Conservation (phyloP, 2,329 filamentous ascomycete genomes). For the Colletotrichum godetiae region DNA sequence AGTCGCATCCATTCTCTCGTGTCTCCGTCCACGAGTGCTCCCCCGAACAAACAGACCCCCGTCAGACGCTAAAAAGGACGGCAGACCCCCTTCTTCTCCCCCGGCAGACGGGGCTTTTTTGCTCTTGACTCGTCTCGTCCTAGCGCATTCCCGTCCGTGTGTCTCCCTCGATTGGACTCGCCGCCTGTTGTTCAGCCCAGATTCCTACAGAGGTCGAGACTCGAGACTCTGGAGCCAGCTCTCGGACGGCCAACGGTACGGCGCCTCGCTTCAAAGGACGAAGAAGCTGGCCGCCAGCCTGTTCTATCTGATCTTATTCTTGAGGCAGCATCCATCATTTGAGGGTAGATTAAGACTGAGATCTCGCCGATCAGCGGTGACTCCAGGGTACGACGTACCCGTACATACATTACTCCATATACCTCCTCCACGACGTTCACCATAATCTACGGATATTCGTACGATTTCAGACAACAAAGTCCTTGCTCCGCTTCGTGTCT, state of each 20-base stretch:
- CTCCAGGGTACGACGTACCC: neutral
- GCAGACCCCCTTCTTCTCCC: conserved; percentile 1
- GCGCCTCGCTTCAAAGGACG: neutral
- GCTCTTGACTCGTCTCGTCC: conserved; percentile 25
- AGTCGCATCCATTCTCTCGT: conserved; percentile 5
- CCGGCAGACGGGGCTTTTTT: conserved; percentile 22
- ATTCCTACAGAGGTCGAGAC: conserved; percentile 10
- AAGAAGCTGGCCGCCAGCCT: neutral
- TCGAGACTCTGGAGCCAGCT: neutral
- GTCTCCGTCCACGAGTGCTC: conserved; percentile 14
- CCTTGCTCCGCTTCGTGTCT: conserved; percentile 30
- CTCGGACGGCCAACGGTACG: conserved; percentile 19
- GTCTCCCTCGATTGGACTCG: conserved; percentile 27
- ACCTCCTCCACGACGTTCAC: neutral
- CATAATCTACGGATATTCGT: neutral
- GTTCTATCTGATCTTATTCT: conserved; percentile 2
- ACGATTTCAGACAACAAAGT: neutral
- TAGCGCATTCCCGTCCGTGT: conserved; percentile 24
- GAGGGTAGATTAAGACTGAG: neutral
- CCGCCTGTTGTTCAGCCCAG: conserved; percentile 22
- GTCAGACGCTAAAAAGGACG: conserved; percentile 31
- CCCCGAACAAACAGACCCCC: conserved; percentile 12
- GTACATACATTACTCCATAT: no score
- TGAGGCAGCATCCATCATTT: neutral
- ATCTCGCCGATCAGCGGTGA: conserved; percentile 5